These are phyloP conservation scores for Sideroxylon spinosum DNA, from an alignment of 179 eudicot genomes.

Conservation along the genomic window DNA sequence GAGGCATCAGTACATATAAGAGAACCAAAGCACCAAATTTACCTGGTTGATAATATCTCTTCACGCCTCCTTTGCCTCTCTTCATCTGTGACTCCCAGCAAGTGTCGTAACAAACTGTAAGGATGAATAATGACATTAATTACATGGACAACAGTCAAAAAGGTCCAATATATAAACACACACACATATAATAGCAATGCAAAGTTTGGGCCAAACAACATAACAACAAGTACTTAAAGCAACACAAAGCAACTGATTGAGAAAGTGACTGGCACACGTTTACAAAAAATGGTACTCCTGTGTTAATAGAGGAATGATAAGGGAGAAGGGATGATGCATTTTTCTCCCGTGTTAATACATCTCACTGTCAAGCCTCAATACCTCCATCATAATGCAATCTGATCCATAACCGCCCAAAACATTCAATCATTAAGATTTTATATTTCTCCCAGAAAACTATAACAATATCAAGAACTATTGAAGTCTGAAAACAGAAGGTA, in stretches of 20 bases:
- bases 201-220: background rate
- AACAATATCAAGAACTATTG: background rate
- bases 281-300: background rate
- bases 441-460: background rate
- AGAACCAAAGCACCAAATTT: slow-evolving; percentile 16
- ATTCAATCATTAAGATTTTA: background rate
- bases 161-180: background rate
- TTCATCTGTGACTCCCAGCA: slow-evolving; percentile 81
- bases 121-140: slow-evolving; percentile 16
- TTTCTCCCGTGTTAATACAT: background rate
- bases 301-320: too few relatives aligned
- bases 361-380: background rate
- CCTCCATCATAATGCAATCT: background rate
- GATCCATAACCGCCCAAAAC: background rate
- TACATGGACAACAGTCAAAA: background rate
- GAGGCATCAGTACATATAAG: background rate
- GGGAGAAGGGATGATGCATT: background rate
- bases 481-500: background rate
- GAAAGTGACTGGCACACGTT: background rate
- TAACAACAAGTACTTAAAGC: background rate
- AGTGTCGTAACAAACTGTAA: slow-evolving; percentile 76
- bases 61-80: slow-evolving; percentile 83
- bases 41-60: slow-evolving; percentile 95
- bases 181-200: background rate
- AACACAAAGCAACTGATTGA: background rate